Evolutionary conservation across 768 basidiomycete species (phyloP), one percentile per base, ranked within the genome.

Genomic region (Lentinula aciculospora): DNA sequence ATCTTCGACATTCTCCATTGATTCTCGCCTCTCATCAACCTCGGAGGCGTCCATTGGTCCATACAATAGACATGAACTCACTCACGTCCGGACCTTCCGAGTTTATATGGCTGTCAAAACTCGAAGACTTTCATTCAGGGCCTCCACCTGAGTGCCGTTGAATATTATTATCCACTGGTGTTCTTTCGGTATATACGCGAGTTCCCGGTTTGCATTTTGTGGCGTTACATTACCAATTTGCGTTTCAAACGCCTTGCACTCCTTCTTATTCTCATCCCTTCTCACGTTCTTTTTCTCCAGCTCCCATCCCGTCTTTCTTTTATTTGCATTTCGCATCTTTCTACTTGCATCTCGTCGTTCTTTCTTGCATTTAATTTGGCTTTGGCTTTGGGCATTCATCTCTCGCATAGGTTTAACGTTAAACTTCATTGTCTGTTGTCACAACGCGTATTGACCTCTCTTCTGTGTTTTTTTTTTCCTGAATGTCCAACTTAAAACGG

Each of bases 101-200:
- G 76, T 85, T 7, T 84, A 76, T 63, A 68, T 76, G 40, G 82
- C 81, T 15, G 67, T 74, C 54, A 85, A 84, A 65, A 58, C 62
- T 19, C 48, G 56, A 45, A 29, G 13, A 21, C 25, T 28, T 17
- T 44, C 42, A 4, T 44, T 7, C 21, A 44, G 42, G 17, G 21
- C 23, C 12, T 37, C 47, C 32, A 34, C 47, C 15, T 34, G 19
- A n/a, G n/a, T n/a, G n/a, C n/a, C n/a, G n/a, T n/a, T n/a, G n/a
- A 13, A 12, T 17, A 12, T 23, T 21, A 10, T 19, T 12, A 44
- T 21, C 4, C 40, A 3, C 8, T 34, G 32, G 32, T 13, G 9
- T 23, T 44, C 17, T 44, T 23, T 3, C 12, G 37, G 0, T 5
- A 39, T 39, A 34, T 9, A 34, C n/a, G n/a, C n/a, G n/a, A n/a